Conservation (phyloP, 2,329 filamentous ascomycete species). For the Sclerotinia spermophila region DNA sequence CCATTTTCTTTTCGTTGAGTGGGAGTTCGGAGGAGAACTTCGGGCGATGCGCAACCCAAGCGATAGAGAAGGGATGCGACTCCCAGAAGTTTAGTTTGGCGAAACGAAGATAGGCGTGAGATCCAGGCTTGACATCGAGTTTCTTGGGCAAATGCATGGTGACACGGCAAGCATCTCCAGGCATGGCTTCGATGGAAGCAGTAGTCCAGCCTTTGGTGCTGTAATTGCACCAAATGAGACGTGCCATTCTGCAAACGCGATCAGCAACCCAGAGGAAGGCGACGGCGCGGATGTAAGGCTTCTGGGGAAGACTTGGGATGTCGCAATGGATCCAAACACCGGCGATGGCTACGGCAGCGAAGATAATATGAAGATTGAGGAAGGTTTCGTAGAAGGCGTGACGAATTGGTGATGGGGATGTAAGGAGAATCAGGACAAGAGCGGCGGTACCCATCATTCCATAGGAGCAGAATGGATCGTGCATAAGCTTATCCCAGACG, state of each 20-base stretch:
- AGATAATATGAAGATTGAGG: constrained; percentile 76
- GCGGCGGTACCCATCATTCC: constrained; percentile 59
- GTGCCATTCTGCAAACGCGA: constrained; percentile 58
- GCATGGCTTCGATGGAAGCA: constrained; percentile 63
- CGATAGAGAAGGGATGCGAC: constrained; percentile 74
- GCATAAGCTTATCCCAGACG: constrained; percentile 50
- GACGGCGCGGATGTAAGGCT: constrained; percentile 71
- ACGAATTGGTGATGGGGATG: constrained; percentile 74
- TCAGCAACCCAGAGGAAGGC: constrained; percentile 76
- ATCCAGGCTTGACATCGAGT: constrained; percentile 63
- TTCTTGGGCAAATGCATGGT: constrained; percentile 67
- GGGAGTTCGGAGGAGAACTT: constrained; percentile 35
- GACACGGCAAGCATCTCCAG: constrained; percentile 66
- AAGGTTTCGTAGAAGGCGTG: constrained; percentile 98
- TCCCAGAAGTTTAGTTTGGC: constrained; percentile 64
- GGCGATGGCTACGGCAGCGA: constrained; percentile 64
- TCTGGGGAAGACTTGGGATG: constrained; percentile 60
- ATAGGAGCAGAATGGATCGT: constrained; percentile 60
- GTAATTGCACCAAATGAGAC: constrained; percentile 64
- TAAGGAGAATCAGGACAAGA: constrained; percentile 63
- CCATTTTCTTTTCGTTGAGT: constrained; percentile 39
- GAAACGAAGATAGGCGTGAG: constrained; percentile 73
- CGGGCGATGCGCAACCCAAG: constrained; percentile 62
- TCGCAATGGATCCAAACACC: constrained; percentile 77
- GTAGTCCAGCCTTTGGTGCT: constrained; percentile 51